Percentiles rank a stretch among this genome's conserved stretches.
phyloP scores from a whole-genome alignment of 768 basidiomycete species.

The Leucogyrophana mollusca region DNA sequence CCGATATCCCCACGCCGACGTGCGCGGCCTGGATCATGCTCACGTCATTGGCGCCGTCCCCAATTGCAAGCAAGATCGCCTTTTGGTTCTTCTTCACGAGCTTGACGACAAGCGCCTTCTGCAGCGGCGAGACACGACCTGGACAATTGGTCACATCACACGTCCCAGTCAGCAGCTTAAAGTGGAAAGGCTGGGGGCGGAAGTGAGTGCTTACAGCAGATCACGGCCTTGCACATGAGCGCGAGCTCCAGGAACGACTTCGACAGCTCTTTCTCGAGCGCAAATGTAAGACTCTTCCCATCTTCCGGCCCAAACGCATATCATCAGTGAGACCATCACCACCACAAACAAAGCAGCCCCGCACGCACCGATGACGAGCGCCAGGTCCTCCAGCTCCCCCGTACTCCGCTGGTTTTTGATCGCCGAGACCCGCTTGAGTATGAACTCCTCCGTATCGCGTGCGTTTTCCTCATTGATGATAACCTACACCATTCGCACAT shows the following conservation, averaged over 20 bases:
- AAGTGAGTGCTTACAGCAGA: conserved; percentile 73
- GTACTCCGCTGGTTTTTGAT: conserved; percentile 91
- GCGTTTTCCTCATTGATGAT: conserved; percentile 90
- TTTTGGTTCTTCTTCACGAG: conserved; percentile 98
- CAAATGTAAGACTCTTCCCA: conserved; percentile 91
- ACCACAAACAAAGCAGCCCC: background rate
- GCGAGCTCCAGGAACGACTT: conserved; percentile 92
- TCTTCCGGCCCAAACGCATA: conserved; percentile 62
- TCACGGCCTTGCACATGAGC: conserved; percentile 97
- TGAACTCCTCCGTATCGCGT: conserved; percentile 79
- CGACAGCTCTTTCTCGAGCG: conserved; percentile 89
- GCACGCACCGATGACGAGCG: conserved; percentile 87
- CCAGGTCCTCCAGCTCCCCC: conserved; percentile 93
- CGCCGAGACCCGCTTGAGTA: conserved; percentile 84
- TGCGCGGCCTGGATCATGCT: conserved; percentile 99
- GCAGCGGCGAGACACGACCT: conserved; percentile 97
- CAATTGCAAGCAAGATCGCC: conserved; percentile 92
- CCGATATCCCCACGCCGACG: conserved; percentile 96
- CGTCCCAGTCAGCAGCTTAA: background rate
- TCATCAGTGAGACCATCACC: background rate
- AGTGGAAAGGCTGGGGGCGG: background rate
- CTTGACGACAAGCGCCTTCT: conserved; percentile 97
- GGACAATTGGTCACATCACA: background rate
- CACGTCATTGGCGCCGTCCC: conserved; percentile 97
- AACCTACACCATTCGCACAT: conserved; percentile 72